Base-by-base conservation (phyloP, 108 stramenopile genomes). In the Nitzschia sp. region DNA sequence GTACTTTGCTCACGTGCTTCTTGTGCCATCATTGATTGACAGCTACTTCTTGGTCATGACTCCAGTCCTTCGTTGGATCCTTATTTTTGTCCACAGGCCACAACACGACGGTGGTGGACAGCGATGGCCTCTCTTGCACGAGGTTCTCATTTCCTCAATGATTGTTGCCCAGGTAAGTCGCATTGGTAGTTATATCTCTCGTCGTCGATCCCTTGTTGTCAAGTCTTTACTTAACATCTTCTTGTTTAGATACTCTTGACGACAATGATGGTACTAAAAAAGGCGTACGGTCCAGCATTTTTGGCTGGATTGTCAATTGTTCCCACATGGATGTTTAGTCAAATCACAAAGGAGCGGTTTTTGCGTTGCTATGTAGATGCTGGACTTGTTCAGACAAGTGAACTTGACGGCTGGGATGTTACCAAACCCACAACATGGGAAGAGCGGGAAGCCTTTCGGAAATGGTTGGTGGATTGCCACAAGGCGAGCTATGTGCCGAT, bases 401-500 rank as follows among this genome's bases (percentile, higher is more conserved):
- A 87, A 46, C 64, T 95, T 36, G 90, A 95, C 70, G 90, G 90
- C 0, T 90, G 88, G 90, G 86, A 91, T 64, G 21, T 59, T 1
- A 76, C 76, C 23, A 62, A 82, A 18, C 47, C 70, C 17, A 85
- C 76, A 17, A 82, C 85, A 34, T 38, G 65, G 17, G 81, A 82
- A 26, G 75, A 84, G 64, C 70, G 90, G 58, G 91, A 92, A 75
- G 82, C 87, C 33, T 92, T 84, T 61, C 67, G 91, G 30, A 63
- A 78, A 36, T 95, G 87, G 66, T 57, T 95, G 28, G 94, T 95
- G 11, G 94, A 95, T 71, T 86, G 86, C 23, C 94, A 95, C 81
- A 89, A 90, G 55, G 89, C 91, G 27, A 85, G 86, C 24, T 95
- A 90, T 68, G 86, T 95, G 26, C 94, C 94, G 19, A 84, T 92